Base-by-base conservation (phyloP, 352 stramenopile genomes). In the Albugo candida region DNA sequence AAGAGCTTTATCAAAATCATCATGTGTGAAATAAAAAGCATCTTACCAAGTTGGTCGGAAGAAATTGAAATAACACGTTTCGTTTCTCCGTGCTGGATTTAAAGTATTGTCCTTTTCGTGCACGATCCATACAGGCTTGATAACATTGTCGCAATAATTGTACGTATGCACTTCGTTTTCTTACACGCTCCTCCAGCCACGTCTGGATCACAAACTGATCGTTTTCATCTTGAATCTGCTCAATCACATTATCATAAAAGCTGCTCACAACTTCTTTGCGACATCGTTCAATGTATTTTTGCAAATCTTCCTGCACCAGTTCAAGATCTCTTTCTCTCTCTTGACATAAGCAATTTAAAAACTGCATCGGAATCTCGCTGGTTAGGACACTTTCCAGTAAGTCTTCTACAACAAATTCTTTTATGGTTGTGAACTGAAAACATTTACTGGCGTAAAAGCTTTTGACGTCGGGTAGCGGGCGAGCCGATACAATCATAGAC, bases 41-140 rank as follows among this genome's bases (percentile, higher is more conserved):
- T 31, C 64, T 27, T 51, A 74, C 64, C 56, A 89, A 39, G 42
- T 89, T 89, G 49, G 83, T 79, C 6, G 76, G 73, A 19, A 89
- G 44, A 49, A 89, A 86, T 6, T 74, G 69, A 37, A 89, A 50
- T 5, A 67, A 53, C 1, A 77, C 45, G 12, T 67, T 83, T 46
- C 85, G 84, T 59, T 89, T 89, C 48, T 89, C 76, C 0, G 69
- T 82, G 55, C 76, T 89, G 1, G 72, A 54, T 54, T 89, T 89
- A 53, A 83, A 85, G 43, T 86, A 83, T 3, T 83, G 39, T 1
- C 73, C 71, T 52, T 82, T 65, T 20, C 73, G 71, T 1, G 71
- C 70, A 19, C 77, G 71, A 4, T 69, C 63, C 18, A 84, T 61
- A 42, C 69, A 89, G 34, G 80, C 34, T 42, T 81, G 64, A 41